Conservation (phyloP, 768 basidiomycete species). For the Holtermanniella nyarrowii region DNA sequence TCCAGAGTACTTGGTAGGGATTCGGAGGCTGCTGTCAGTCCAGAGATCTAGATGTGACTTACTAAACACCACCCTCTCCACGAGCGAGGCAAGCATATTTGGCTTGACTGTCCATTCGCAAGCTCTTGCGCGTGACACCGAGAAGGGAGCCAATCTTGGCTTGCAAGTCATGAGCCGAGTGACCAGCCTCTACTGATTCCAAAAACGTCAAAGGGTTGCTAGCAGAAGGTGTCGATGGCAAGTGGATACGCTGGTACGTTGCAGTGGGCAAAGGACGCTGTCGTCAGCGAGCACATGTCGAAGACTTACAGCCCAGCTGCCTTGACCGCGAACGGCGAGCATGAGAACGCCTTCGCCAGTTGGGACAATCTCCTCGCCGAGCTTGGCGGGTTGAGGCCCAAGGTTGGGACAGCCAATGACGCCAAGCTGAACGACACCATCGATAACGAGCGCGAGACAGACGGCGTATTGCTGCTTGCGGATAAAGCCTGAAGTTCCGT, state of each 20-base stretch:
- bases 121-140: conserved; percentile 54
- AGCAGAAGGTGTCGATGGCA: conserved; percentile 43
- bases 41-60: conserved; percentile 47
- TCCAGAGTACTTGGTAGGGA: conserved; percentile 41
- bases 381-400: conserved; percentile 47
- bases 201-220: conserved; percentile 55
- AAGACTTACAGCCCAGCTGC: conserved; percentile 42
- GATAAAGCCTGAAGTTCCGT: conserved; percentile 88
- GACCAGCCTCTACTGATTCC: conserved; percentile 84
- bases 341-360: conserved; percentile 65
- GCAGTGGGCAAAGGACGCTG: conserved; percentile 52
- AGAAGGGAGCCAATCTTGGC: conserved; percentile 59
- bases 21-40: conserved; percentile 52
- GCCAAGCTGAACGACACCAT: conserved; percentile 67
- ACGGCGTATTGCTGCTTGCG: conserved; percentile 89
- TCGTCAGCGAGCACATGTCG: not conserved
- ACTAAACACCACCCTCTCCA: conserved; percentile 59
- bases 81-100: conserved; percentile 82
- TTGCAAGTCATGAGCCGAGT: conserved; percentile 81
- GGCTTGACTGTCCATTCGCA: conserved; percentile 91
- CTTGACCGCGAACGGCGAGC: conserved; percentile 74
- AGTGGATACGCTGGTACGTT: conserved; percentile 48
- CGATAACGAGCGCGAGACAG: conserved; percentile 72
- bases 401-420: conserved; percentile 92
- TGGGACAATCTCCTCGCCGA: conserved; percentile 44